Base-by-base conservation (phyloP, 1,284 basidiomycete species). In the Naganishia liquefaciens region DNA sequence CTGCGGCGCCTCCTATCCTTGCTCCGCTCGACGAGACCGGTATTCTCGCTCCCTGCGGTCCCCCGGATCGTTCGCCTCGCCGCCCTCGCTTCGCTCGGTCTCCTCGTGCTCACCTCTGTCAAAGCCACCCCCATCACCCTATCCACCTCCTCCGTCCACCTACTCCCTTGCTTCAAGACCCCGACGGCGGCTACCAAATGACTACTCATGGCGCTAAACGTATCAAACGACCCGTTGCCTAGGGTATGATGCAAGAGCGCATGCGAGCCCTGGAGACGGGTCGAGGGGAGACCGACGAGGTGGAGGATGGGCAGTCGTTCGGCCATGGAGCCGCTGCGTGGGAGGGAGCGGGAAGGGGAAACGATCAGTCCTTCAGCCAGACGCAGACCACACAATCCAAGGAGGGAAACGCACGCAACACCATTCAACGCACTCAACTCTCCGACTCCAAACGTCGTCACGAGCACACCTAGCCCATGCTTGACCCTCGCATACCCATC, bases 241-340 rank as follows among this genome's bases (percentile, higher is more conserved):
- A 96, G 85, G 0, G 92, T 93, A 73, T 93, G 90, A 72, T 93
- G 91, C 30, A 93, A 82, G 76, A 83, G 50, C 83, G 88, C 74
- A 81, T 87, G 47, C 76, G 81, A 77, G 10, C 62, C 54, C 70
- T 75, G 68, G 6, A 66, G 64, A 33, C 42, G 25, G 25, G 64
- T 66, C 1, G 58, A 62, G 13, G 64, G 54, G 30, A 50, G 25
- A 21, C 54, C 94, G 54, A 89, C 94, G 54, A 98, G 85, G 75
- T 98, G 94, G 6, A 98, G 82, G 4, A 98, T 84, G 9, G 94
- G 94, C 5, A 98, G 86, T 80, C 91, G 88, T 79, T 98, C 93
- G 28, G 90, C 88, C 60, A 81, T 78, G 53, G 73, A 73, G 23
- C 80, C 81, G 33, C 57, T 60, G 57, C 25, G 46, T 3, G 80